Conservation (phyloP, 805 yeast species). For the Wickerhamiella slavikovae region DNA sequence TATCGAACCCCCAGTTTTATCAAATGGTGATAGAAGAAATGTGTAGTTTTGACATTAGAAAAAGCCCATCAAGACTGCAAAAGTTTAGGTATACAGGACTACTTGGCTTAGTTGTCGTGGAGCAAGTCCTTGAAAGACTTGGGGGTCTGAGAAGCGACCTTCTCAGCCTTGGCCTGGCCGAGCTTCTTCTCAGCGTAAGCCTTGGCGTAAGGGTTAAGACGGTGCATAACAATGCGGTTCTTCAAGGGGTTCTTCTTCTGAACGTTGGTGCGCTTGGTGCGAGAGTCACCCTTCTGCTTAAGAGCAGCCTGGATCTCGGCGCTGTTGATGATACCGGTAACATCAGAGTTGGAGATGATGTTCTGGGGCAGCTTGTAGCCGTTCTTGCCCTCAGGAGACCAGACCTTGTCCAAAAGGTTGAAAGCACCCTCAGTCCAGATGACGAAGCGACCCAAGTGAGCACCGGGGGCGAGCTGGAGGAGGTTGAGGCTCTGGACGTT, state of each 20-base stretch:
- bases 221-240: conserved; percentile 95
- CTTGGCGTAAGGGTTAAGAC: conserved; percentile 99
- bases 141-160: conserved; percentile 24
- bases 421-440: conserved; percentile 99
- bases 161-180: conserved; percentile 62
- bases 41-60: too few relatives aligned
- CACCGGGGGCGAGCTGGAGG: conserved; percentile 99
- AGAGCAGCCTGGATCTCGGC: conserved; percentile 96
- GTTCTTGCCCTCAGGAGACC: conserved; percentile 80
- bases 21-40: too few relatives aligned
- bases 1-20: too few relatives aligned
- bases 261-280: conserved; percentile 86
- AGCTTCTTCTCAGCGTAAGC: conserved; percentile 82
- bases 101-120: conserved; percentile 15
- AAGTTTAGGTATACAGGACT: too few relatives aligned
- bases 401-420: conserved; percentile 87
- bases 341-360: conserved; percentile 90
- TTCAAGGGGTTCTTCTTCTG: conserved; percentile 98
- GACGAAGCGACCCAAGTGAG: conserved; percentile 98
- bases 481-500: conserved; percentile 81
- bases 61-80: too few relatives aligned
- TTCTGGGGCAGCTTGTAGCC: conserved; percentile 84
- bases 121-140: conserved; percentile 16
- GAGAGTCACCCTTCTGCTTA: conserved; percentile 74
- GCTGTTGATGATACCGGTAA: conserved; percentile 94